Evolutionary conservation across 2,329 filamentous ascomycete species (phyloP).

Genomic region (Colletotrichum noveboracense): DNA sequence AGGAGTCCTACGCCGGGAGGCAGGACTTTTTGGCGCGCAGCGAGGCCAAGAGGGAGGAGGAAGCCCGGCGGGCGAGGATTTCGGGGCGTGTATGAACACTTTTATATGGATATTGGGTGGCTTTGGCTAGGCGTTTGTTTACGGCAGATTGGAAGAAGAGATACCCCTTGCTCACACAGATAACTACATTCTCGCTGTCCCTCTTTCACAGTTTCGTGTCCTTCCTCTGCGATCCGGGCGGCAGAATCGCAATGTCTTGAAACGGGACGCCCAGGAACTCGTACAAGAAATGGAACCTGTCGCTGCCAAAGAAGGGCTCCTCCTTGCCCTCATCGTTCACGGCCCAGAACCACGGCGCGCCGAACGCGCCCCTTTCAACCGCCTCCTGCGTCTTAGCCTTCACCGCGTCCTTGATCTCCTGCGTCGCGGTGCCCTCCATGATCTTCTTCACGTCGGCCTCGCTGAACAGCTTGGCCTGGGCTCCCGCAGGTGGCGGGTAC

Average conservation of each 20-base stretch:
- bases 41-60: conserved; percentile 66
- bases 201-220: background rate
- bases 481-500: conserved; percentile 14
- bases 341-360: conserved; percentile 78
- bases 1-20: conserved; percentile 65
- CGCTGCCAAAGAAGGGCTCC: conserved; percentile 80
- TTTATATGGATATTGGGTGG: background rate
- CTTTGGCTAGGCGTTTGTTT: background rate
- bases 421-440: conserved; percentile 53
- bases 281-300: conserved; percentile 76
- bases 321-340: conserved; percentile 59
- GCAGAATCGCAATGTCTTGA: conserved; percentile 54
- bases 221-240: background rate
- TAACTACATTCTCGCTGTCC: background rate
- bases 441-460: conserved; percentile 59
- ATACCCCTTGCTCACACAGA: conserved; percentile 2
- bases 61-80: conserved; percentile 60
- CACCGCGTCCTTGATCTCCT: conserved; percentile 51
- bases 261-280: conserved; percentile 67
- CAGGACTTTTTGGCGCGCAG: conserved; percentile 71
- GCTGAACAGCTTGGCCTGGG: conserved; percentile 47
- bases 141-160: background rate
- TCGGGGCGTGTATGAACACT: conserved; percentile 36
- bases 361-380: conserved; percentile 72
- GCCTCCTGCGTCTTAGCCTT: conserved; percentile 65